Evolutionary conservation across 2,329 filamentous ascomycete genomes (phyloP), one percentile per base, ranked within the genome.

Genomic region (Phaeosphaeria sp.): DNA sequence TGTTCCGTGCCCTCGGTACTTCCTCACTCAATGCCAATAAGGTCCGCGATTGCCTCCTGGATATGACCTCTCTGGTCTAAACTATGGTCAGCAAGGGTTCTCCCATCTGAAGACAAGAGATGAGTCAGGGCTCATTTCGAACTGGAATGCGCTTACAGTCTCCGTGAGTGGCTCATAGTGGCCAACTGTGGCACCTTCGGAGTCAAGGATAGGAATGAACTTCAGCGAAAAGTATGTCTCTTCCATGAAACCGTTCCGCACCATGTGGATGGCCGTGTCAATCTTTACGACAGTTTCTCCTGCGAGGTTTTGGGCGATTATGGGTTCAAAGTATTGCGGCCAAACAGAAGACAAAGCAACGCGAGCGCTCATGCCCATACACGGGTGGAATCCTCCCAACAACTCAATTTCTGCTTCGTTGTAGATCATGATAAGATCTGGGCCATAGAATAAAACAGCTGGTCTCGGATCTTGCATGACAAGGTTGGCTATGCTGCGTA

Each of bases 201-300:
- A 81, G 3, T 90, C 90, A 2, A 93, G 83, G 44, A 93, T 80
- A 0, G 91, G 91, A 24, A 93, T 87, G 30, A 93, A 86, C 1
- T 87, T 89, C 87, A 90, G 92, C 15, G 88, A 90, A 72, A 93
- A 93, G 69, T 90, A 93, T 0, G 89, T 87, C 69, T 94, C 91
- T 74, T 95, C 90, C 5, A 91, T 75, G 59, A 85, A 91, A 1
- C 86, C 86, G 59, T 88, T 84, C 8, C 91, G 85, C 18, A 83
- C 79, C 24, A 94, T 82, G 66, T 92, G 91, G 1, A 93, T 81
- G 46, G 86, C 85, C 57, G 92, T 88, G 65, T 94, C 90, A 55
- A 91, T 86, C 69, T 71, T 61, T 33, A 63, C 61, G 1, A 73
- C 51, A 0, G 68, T 67, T 36, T 71, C 61, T 8, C 69, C 69